Percentiles rank a stretch among this genome's conserved stretches.
These are phyloP conservation scores for Pseudogymnoascus sp. DNA, from an alignment of 2,329 filamentous ascomycete species.

Conservation along the genomic window DNA sequence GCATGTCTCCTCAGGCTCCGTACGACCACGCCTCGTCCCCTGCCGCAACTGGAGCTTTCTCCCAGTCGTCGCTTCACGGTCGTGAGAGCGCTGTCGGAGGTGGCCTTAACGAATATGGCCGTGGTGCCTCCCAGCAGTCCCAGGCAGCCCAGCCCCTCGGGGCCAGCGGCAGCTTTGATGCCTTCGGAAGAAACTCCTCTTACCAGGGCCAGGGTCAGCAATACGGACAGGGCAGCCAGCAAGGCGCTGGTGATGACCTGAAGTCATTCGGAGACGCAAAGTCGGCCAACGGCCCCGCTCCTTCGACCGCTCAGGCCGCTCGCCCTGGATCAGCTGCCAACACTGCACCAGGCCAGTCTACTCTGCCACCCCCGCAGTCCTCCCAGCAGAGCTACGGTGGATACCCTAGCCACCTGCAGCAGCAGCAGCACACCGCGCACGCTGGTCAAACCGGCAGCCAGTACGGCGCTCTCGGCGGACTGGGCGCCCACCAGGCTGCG, in stretches of 20 bases:
- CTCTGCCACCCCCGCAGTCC: conserved; percentile 26
- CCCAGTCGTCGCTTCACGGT: conserved; percentile 26
- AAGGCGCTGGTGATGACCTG: conserved; percentile 26
- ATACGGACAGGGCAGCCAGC: conserved; percentile 25
- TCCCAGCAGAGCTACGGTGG: conserved; percentile 27
- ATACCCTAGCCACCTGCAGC: conserved; percentile 28
- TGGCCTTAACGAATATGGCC: conserved; percentile 28
- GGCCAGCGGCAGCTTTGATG: conserved; percentile 27
- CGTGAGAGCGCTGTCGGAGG: conserved; percentile 27
- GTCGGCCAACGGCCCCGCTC: conserved; percentile 27
- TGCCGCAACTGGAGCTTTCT: conserved; percentile 24
- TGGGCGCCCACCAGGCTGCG: conserved; percentile 37
- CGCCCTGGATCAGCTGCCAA: conserved; percentile 31
- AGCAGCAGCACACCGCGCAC: conserved; percentile 26
- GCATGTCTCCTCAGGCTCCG: conserved; percentile 26
- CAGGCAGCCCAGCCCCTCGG: conserved; percentile 26
- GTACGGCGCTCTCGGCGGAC: conserved; percentile 36
- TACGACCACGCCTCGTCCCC: conserved; percentile 29
- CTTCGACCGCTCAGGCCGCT: conserved; percentile 27
- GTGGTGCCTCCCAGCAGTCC: conserved; percentile 27
- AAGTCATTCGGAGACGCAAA: conserved; percentile 30
- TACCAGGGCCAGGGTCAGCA: conserved; percentile 28
- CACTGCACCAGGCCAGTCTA: conserved; percentile 23
- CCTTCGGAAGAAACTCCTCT: conserved; percentile 26
- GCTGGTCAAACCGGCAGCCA: conserved; percentile 27